These are phyloP conservation scores for Ophiostoma tasmaniense DNA, from an alignment of 2,329 filamentous ascomycete species.

Conservation along the genomic window DNA sequence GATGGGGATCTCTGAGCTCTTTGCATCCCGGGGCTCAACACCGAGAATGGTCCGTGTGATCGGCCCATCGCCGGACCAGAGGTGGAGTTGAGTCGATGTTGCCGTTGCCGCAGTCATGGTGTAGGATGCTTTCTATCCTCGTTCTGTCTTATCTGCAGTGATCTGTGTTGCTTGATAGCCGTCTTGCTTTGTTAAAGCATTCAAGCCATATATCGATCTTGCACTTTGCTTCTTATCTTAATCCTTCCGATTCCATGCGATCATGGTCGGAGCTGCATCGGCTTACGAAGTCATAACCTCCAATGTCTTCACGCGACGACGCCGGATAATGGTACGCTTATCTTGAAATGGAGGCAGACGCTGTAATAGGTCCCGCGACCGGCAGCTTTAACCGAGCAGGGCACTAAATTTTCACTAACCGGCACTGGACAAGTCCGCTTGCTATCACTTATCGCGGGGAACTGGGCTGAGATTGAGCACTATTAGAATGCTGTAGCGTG, in stretches of 20 bases:
- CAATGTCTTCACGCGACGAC: background rate
- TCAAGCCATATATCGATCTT: background rate
- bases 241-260: background rate
- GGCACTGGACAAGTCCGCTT: background rate
- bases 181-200: background rate
- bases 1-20: conserved; percentile 17
- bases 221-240: background rate
- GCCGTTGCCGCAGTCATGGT: background rate
- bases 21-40: conserved; percentile 21
- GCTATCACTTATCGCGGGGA: background rate
- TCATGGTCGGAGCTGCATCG: background rate
- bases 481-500: background rate
- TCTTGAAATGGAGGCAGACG: background rate
- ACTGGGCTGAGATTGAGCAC: background rate
- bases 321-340: background rate
- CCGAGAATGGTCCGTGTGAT: conserved; percentile 30
- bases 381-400: background rate
- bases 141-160: background rate
- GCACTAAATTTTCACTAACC: background rate
- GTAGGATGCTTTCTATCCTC: background rate
- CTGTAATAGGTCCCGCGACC: background rate
- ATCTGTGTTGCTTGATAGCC: background rate
- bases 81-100: background rate
- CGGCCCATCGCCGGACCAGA: conserved; percentile 29
- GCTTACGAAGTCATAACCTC: background rate